Evolutionary conservation across 1,284 basidiomycete species (phyloP).

Genomic region (Leccinum subfulvum): DNA sequence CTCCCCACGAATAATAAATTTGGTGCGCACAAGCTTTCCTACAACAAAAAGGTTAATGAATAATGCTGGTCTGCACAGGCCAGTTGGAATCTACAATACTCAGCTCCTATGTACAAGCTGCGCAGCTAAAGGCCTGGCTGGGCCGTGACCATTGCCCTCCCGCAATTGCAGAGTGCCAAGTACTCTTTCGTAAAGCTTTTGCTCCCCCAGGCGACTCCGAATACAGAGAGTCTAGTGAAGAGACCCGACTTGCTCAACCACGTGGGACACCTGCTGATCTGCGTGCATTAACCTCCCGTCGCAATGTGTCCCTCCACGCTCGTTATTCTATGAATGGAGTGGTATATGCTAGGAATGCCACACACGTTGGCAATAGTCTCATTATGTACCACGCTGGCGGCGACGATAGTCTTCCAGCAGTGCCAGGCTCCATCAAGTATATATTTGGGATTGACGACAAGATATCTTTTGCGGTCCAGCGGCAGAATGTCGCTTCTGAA

Average conservation of each 20-base stretch:
- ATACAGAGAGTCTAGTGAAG: background rate
- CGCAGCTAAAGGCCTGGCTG: slow-evolving; percentile 7
- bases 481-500: background rate
- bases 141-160: background rate
- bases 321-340: background rate
- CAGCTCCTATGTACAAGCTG: background rate
- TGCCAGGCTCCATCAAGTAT: slow-evolving; percentile 11
- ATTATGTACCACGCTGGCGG: slow-evolving; percentile 1
- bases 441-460: slow-evolving; percentile 5
- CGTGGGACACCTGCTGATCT: background rate
- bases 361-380: slow-evolving; percentile 7
- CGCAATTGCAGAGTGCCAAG: slow-evolving; percentile 6
- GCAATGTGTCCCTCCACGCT: background rate
- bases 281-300: background rate
- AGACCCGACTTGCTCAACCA: background rate
- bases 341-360: slow-evolving; percentile 4
- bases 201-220: no score
- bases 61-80: background rate
- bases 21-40: background rate
- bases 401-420: background rate
- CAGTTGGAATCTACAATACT: slow-evolving; percentile 6
- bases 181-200: slow-evolving; percentile 7
- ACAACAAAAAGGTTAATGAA: background rate
- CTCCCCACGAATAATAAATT: no score
- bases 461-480: slow-evolving; percentile 7